Evolutionary conservation across 2,329 filamentous ascomycete genomes (phyloP).

Genomic region (Rutstroemia sydowiana): DNA sequence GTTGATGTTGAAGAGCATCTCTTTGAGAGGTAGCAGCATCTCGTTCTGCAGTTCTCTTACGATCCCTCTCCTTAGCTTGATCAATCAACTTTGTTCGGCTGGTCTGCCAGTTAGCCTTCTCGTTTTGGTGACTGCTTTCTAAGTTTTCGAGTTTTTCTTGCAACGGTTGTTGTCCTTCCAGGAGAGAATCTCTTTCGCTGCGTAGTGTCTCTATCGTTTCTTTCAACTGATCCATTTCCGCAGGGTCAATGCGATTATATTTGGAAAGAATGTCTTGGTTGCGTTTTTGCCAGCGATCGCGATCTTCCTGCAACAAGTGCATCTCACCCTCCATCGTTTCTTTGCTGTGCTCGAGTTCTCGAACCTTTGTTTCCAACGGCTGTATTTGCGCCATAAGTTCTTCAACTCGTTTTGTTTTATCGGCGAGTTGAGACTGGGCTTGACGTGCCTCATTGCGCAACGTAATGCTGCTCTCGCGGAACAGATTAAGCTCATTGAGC

Average conservation of each 20-base stretch:
- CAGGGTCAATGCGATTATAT: slow-evolving; percentile 90
- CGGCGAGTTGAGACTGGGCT: slow-evolving; percentile 65
- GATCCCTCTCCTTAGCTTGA: slow-evolving; percentile 56
- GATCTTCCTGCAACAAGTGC: slow-evolving; percentile 80
- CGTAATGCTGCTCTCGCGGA: slow-evolving; percentile 89
- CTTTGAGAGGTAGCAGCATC: slow-evolving; percentile 36
- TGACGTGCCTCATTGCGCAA: slow-evolving; percentile 80
- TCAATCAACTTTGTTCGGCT: slow-evolving; percentile 47
- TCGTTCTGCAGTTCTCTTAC: slow-evolving; percentile 40
- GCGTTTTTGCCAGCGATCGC: slow-evolving; percentile 91
- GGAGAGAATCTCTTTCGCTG: slow-evolving; percentile 50
- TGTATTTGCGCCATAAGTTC: slow-evolving; percentile 69
- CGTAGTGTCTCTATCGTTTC: slow-evolving; percentile 62
- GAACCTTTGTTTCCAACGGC: slow-evolving; percentile 72
- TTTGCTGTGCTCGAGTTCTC: slow-evolving; percentile 76
- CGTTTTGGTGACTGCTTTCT: slow-evolving; percentile 46
- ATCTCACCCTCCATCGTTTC: slow-evolving; percentile 64
- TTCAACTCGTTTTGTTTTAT: slow-evolving; percentile 68
- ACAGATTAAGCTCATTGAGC: slow-evolving; percentile 89
- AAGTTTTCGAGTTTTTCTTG: slow-evolving; percentile 46
- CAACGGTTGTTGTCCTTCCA: slow-evolving; percentile 37
- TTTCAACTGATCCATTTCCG: slow-evolving; percentile 84
- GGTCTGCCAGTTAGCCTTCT: slow-evolving; percentile 46
- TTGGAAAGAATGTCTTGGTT: slow-evolving; percentile 94
- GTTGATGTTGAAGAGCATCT: slow-evolving; percentile 31